Base-by-base conservation (phyloP, 2,329 filamentous ascomycete species). In the Elsinoe ampelina region DNA sequence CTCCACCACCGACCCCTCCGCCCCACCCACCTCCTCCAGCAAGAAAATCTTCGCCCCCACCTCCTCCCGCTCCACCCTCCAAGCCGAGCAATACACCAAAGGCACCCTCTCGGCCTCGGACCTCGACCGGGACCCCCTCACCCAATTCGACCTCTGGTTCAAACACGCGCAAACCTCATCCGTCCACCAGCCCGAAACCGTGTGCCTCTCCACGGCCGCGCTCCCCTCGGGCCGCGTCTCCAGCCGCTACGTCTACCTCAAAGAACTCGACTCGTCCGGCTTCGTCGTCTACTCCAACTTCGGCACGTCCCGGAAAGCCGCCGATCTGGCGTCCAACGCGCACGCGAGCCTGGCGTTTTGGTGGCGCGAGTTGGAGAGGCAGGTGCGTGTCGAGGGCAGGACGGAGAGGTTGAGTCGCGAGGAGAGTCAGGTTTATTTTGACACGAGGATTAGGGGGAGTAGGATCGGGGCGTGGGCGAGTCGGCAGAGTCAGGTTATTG, bases 231-330 rank as follows among this genome's bases (percentile, higher is more conserved):
- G 93, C 59, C 84, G 87, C 47, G 87, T 97, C 17, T 89, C 84
- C 47, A 85, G 88, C 2, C 88, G 93, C 58, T 80, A 89, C 63
- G 89, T 98, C 36, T 98, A 97, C 73, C 80, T 98, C 63, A 98
- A 98, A 73, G 93, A 97, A 76, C 82, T 97, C 20, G 91, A 97
- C 71, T 72, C 77, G 4, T 72, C 70, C 17, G 90, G 91, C 13
- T 98, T 95, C 72, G 89, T 97, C 42, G 78, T 98, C 50, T 98
- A 97, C 77, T 87, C 83, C 67, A 98, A 98, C 72, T 92, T 91
- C 75, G 90, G 83, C 59, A 93, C 87, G 0, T 88, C 83, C 58
- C 73, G 79, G 26, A 83, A 84, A 74, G 81, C 84, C 0, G 67
- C 73, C 51, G 89, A 95, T 68, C 73, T 93, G 5, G 77, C 75